Base-by-base conservation (phyloP, 768 basidiomycete species). In the Pisolithus albus region DNA sequence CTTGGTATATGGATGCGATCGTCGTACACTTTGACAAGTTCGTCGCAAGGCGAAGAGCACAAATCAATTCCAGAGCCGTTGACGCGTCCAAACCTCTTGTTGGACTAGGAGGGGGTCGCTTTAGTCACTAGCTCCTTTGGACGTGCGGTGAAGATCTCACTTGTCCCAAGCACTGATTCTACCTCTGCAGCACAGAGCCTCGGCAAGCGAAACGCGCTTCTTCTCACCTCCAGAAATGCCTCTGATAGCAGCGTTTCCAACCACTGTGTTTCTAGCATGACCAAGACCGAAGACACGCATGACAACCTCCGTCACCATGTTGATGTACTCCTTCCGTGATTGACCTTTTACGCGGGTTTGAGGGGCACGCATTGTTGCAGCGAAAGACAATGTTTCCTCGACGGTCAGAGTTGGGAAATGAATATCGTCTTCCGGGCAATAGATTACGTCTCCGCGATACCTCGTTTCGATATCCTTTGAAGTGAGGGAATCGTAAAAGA, bases 1-100 rank as follows among this genome's bases (percentile, higher is more conserved):
- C 90, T 66, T 92, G 90, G 66, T 92, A 92, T 36, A 93, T 79
- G 1, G 87, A 84, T n/a, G 88, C 86, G 52, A 92, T 77, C 0
- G 84, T 88, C 0, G 84, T 71, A 16, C 65, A 53, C n/a, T 69
- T 62, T 50, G 71, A 71, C 3, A 76, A 70, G 58, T 88, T 82
- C 0, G 86, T 86, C 4, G 77, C 71, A 39, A 81, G 73, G 3
- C 86, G 78, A 32, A 90, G 71, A 1, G 82, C 79, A 42, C 75
- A 80, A 43, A 82, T 80, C 57, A 86, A 88, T 62, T 88, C 86
- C 36, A 86, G 69, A 11, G 86, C 87, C 2, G 86, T 88, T 15
- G 79, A 82, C 0, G 84, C 75, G 61, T 84, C 83, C 44, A 84
- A 71, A 7, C 83, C 82, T 30, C 81, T 73, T 4, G 83, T 84